Conservation (phyloP, 108 stramenopile species). For the Conticribra weissflogii region DNA sequence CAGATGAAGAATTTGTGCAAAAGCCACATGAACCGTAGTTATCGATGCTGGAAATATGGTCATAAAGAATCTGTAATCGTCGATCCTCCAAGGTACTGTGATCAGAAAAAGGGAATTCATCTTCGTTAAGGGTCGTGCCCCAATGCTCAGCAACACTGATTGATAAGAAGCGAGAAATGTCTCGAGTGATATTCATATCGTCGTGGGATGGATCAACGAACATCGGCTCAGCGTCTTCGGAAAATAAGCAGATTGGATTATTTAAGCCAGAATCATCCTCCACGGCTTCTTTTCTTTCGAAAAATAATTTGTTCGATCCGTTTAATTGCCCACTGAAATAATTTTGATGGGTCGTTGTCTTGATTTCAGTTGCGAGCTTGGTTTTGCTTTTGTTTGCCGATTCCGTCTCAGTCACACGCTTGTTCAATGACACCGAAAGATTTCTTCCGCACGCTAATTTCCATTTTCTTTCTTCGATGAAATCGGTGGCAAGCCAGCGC, state of each 20-base stretch:
- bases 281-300: background rate
- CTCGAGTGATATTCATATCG: slow-evolving; percentile 7
- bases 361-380: background rate
- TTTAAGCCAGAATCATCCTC: background rate
- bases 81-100: background rate
- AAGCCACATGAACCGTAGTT: background rate
- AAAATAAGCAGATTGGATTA: background rate
- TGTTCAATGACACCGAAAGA: slow-evolving; percentile 33
- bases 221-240: slow-evolving; percentile 12
- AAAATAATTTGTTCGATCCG: too few species aligned
- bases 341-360: too few species aligned
- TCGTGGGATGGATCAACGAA: slow-evolving; percentile 23
- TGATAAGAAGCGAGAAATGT: slow-evolving; percentile 19
- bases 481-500: slow-evolving; percentile 88
- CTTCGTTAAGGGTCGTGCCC: slow-evolving; percentile 10
- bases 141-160: slow-evolving; percentile 20
- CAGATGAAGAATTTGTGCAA: background rate
- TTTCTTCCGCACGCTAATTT: slow-evolving; percentile 63
- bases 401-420: slow-evolving; percentile 15
- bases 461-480: slow-evolving; percentile 89
- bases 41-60: background rate
- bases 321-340: too few species aligned
- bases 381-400: background rate
- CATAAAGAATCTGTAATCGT: slow-evolving; percentile 2
- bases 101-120: background rate